Evolutionary conservation across 495 filamentous ascomycete species (phyloP), one percentile per base, ranked within the genome.

Genomic region (Astrothelium macrocarpum): DNA sequence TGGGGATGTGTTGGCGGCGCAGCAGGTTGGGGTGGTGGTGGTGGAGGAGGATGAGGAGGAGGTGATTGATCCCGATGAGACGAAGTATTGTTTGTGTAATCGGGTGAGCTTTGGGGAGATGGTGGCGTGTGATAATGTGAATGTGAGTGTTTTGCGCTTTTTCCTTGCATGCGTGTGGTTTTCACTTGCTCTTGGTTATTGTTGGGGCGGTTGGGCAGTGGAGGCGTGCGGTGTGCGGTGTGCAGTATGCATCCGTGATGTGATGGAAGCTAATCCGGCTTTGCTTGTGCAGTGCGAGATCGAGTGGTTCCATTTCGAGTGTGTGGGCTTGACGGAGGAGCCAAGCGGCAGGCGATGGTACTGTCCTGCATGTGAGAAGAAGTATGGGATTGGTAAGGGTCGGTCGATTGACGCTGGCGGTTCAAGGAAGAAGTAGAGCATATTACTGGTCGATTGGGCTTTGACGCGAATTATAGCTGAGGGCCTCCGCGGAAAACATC

Each of bases 241-340:
- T n/a, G n/a, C n/a, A n/a, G n/a, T n/a, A n/a, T n/a, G n/a, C n/a
- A n/a, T n/a, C n/a, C n/a, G n/a, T n/a, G n/a, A n/a, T n/a, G n/a
- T n/a, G n/a, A n/a, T n/a, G 5, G n/a, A 49, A 5, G 56, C 56
- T 59, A 59, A 59, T 59, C 7, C 34, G 10, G 20, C 11, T 45
- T 62, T n/a, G n/a, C n/a, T 63, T 20, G 61, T 75, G 77, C 63
- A 78, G 76, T 79, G 77, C 67, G 74, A 76, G 60, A 74, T 68
- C 62, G 90, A 95, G 77, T 97, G 93, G 93, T 97, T 97, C 76
- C 93, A 97, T 73, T 84, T 97, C 28, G 83, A 86, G 64, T 97
- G 93, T 66, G 87, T 97, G 42, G 89, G 86, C 29, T 77, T 97
- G 39, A 79, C 80, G 1, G 87, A 89, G 59, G 83, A 87, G 61